phyloP scores from a whole-genome alignment of 257 asterid species.

The Solanum peruvianum region DNA sequence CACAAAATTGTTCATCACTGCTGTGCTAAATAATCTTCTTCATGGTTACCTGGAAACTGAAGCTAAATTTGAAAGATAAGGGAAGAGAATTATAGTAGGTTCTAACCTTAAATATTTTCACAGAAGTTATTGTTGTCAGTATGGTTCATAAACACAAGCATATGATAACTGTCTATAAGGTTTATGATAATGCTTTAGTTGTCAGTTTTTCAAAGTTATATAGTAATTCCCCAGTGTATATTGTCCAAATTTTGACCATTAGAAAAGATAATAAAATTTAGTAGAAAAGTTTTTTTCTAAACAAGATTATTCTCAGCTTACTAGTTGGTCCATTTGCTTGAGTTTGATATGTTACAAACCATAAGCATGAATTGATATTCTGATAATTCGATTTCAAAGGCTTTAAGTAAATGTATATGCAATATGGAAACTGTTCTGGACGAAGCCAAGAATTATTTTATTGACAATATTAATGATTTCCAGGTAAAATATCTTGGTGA shows the following conservation, averaged over 20 bases:
- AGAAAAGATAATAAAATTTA: neutral
- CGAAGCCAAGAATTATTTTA: neutral
- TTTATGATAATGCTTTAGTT: neutral
- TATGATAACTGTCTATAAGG: neutral
- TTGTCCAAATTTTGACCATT: neutral
- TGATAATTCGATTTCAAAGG: neutral
- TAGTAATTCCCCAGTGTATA: neutral
- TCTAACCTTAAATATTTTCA: neutral
- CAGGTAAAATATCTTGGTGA: conserved; percentile 84
- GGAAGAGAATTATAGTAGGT: neutral
- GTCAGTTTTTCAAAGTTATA: neutral
- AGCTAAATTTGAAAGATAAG: neutral
- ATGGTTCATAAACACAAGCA: neutral
- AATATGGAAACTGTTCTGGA: neutral
- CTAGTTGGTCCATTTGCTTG: neutral
- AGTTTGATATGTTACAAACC: neutral
- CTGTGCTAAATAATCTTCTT: neutral
- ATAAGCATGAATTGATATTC: neutral
- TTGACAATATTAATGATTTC: neutral
- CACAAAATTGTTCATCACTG: neutral
- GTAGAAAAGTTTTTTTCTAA: neutral
- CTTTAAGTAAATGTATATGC: neutral
- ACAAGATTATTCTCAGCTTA: neutral
- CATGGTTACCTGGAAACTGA: neutral
- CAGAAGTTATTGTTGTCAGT: neutral